Base-by-base conservation (phyloP, 441 rosid genomes). In the Adansonia gregorii region DNA sequence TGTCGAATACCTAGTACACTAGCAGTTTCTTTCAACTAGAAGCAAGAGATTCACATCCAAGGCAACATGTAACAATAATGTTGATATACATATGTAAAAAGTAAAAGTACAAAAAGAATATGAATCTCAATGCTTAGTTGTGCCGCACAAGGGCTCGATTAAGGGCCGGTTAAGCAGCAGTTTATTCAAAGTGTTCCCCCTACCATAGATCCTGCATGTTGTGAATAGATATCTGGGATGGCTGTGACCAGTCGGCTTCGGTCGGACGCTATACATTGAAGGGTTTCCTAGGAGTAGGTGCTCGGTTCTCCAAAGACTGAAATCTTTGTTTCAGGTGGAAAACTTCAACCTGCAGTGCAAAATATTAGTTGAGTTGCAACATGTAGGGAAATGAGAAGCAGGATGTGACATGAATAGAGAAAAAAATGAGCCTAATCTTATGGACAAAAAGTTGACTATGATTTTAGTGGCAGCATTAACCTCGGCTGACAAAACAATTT, bases 291-390 rank as follows among this genome's bases (percentile, higher is more conserved):
- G 95, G 93, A 1, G 96, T 92, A 12, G 89, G 89, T 17, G 89
- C 93, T 78, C 97, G 89, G 83, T 87, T 91, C 84, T 94, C 99
- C 89, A 91, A 69, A 5, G 98, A 91, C 55, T 94, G 99, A 82
- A 94, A 81, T 74, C 99, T 91, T 73, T 96, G 98, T 80, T 96
- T 96, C 73, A 96, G 96, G 83, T 96, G 99, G 83, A 96, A 96
- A 85, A 93, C 99, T 88, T 93, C 98, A 59, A 96, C 97, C 98
- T 95, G 83, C 81, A 78, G 35, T 9, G 63, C 63, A 58, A 35
- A 35, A 19, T 12, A 64, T 63, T 22, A 59, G 9, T 46, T 55
- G 48, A 55, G 39, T 59, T 72, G 64, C 27, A 73, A 6, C 49
- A 35, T 43, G 4, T 9, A 24, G 17, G 11, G 64, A 56, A 35